Conservation (phyloP, 1,284 basidiomycete species). For the Naganishia albida region DNA sequence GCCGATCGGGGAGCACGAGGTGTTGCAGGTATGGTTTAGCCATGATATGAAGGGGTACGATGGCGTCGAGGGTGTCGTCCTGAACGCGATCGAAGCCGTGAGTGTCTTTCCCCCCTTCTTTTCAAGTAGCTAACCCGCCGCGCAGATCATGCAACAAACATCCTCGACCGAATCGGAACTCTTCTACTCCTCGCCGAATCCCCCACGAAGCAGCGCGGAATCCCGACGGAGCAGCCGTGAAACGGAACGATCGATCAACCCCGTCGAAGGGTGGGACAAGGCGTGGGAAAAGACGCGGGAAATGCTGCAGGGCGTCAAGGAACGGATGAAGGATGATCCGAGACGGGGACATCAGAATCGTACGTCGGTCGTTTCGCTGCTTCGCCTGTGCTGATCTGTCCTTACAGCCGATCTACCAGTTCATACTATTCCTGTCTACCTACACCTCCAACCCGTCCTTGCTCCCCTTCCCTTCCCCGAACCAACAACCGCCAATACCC, state of each 20-base stretch:
- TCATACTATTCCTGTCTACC: constrained; percentile 85
- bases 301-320: constrained; percentile 41
- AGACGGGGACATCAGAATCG: constrained; percentile 37
- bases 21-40: constrained; percentile 90
- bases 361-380: not conserved
- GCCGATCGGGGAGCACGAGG: constrained; percentile 96
- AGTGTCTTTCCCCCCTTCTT: constrained; percentile 40
- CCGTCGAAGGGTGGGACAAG: constrained; percentile 78
- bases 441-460: constrained; percentile 87
- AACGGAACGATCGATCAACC: constrained; percentile 68
- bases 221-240: constrained; percentile 42
- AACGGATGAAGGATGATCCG: constrained; percentile 41
- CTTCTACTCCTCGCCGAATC: constrained; percentile 1
- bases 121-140: not conserved
- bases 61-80: constrained; percentile 93
- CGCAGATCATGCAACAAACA: constrained; percentile 36
- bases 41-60: constrained; percentile 97
- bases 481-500: constrained; percentile 39
- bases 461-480: constrained; percentile 59
- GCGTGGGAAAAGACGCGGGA: constrained; percentile 75
- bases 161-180: constrained; percentile 26
- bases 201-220: constrained; percentile 2
- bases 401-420: constrained; percentile 61
- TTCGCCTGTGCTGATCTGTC: not conserved
- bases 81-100: constrained; percentile 76